These are phyloP conservation scores for Flaveria floridana DNA, from an alignment of 140 eudicot species.

Conservation along the genomic window DNA sequence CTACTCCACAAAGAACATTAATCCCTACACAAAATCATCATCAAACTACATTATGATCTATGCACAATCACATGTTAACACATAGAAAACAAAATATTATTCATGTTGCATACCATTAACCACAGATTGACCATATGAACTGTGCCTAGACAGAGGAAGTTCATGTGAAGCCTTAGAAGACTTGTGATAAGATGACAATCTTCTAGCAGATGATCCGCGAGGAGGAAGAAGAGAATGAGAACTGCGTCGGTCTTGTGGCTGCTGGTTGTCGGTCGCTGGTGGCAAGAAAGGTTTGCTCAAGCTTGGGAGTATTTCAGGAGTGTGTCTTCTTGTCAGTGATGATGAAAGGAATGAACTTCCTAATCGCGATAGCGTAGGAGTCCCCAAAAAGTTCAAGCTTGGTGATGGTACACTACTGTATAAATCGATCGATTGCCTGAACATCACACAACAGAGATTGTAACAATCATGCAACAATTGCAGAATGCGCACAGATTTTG, in stretches of 20 bases:
- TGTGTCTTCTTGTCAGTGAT: constrained; percentile 68
- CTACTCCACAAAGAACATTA: constrained; percentile 97
- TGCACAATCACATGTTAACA: not conserved
- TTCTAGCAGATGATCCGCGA: constrained; percentile 52
- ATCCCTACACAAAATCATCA: constrained; percentile 51
- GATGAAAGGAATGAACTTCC: constrained; percentile 74
- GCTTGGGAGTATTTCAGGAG: constrained; percentile 72
- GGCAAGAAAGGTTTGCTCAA: constrained; percentile 65
- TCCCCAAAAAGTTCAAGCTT: constrained; percentile 70
- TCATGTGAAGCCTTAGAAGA: constrained; percentile 61
- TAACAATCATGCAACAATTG: not conserved
- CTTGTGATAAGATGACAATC: constrained; percentile 47
- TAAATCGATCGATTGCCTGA: constrained; percentile 89
- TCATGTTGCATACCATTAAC: constrained; percentile 60
- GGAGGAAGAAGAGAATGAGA: constrained; percentile 79
- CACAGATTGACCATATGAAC: constrained; percentile 80
- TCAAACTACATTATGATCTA: not conserved
- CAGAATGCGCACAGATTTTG: not conserved
- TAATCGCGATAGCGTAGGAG: constrained; percentile 57
- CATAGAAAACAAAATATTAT: not conserved
- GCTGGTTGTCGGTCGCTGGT: constrained; percentile 47
- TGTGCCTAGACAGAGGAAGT: constrained; percentile 54
- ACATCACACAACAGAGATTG: constrained; percentile 21
- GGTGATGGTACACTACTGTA: constrained; percentile 93
- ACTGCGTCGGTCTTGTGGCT: constrained; percentile 59